These are phyloP conservation scores for Russula earlei DNA, from an alignment of 768 basidiomycete species.

Conservation along the genomic window DNA sequence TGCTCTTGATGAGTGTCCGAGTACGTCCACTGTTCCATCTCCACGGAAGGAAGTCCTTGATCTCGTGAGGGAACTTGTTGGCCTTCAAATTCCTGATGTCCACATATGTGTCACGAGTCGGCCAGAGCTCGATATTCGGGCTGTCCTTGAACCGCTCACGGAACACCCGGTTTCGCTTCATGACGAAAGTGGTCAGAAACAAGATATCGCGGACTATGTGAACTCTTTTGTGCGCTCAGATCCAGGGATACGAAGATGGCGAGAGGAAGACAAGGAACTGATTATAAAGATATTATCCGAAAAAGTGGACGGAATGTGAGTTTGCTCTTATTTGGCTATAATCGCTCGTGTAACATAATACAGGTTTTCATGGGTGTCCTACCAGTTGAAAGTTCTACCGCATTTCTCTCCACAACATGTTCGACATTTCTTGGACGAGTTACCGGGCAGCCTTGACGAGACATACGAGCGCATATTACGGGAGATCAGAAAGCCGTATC, in stretches of 20 bases:
- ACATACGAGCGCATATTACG: slow-evolving; percentile 2
- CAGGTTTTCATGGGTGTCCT: not conserved
- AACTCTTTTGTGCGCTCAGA: not conserved
- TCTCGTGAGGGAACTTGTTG: not conserved
- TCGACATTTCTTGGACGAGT: not conserved
- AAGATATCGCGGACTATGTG: not conserved
- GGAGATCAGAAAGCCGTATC: not conserved
- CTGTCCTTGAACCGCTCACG: not conserved
- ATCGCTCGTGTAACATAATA: not conserved
- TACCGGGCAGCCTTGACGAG: not conserved
- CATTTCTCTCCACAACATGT: not conserved
- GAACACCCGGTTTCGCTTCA: not conserved
- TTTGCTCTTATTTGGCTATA: no score
- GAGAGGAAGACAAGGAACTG: not conserved
- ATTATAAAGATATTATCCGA: not conserved
- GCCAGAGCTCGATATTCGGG: not conserved
- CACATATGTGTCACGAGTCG: slow-evolving; percentile 2
- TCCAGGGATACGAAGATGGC: not conserved
- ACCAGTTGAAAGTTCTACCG: not conserved
- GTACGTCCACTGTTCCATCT: not conserved
- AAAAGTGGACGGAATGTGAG: not conserved
- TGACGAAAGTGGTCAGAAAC: not conserved
- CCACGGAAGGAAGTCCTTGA: not conserved
- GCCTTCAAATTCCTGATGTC: not conserved
- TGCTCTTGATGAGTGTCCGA: not conserved